Percentiles rank a stretch among this genome's conserved stretches.
These are phyloP conservation scores for Colletotrichum eleusines DNA, from an alignment of 2,329 filamentous ascomycete species.

Conservation along the genomic window DNA sequence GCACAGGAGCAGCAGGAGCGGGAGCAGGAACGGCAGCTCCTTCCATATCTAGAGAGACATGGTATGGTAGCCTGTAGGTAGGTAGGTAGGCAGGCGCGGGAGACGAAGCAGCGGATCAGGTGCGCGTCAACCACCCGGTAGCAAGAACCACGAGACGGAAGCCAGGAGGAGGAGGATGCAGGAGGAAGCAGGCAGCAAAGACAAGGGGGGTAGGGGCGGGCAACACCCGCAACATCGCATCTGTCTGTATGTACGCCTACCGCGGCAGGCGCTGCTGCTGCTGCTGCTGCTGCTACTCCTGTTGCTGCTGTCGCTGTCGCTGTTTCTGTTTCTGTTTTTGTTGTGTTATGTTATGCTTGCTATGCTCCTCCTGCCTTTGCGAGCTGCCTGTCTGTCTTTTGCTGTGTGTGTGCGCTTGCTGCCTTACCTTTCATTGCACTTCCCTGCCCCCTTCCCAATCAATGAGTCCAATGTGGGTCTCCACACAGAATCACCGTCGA, in stretches of 20 bases:
- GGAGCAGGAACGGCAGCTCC: conserved; percentile 8
- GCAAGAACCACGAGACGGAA: neutral
- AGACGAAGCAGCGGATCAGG: neutral
- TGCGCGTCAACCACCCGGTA: neutral
- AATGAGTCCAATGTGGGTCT: neutral
- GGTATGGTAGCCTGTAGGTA: neutral
- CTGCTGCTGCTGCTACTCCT: neutral
- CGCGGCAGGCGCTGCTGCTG: conserved; percentile 8
- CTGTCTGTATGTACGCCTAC: conserved; percentile 13
- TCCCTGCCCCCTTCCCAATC: conserved; percentile 1
- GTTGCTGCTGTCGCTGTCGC: neutral
- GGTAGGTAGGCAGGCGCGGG: neutral
- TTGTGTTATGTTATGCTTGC: neutral
- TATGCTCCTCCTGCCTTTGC: neutral
- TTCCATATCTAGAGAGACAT: neutral
- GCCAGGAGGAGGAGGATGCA: neutral
- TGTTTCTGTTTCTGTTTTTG: neutral
- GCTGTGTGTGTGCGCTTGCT: neutral
- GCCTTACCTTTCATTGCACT: neutral
- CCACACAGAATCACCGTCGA: neutral
- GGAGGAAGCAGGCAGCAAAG: neutral
- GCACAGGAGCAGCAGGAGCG: conserved; percentile 8
- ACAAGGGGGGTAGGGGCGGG: conserved; percentile 8
- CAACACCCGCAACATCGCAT: conserved; percentile 17
- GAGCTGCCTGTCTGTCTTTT: conserved; percentile 1